phyloP scores from a whole-genome alignment of 1,284 basidiomycete genomes.

The Hemileia vastatrix region DNA sequence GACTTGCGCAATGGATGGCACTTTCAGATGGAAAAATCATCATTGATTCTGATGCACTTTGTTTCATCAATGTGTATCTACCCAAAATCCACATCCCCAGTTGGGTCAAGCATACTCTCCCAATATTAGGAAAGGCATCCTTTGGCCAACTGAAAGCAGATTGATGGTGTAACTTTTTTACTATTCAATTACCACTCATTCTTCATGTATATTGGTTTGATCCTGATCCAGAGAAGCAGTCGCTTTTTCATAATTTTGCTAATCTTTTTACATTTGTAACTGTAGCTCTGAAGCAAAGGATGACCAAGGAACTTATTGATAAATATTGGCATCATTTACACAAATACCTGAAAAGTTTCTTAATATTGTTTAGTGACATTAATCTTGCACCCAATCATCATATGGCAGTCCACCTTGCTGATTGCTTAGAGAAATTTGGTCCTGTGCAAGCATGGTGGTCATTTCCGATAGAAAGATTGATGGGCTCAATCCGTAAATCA shows the following conservation, averaged over 20 bases:
- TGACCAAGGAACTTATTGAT: background rate
- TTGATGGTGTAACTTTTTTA: slow-evolving; percentile 13
- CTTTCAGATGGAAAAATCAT: background rate
- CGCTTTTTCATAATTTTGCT: background rate
- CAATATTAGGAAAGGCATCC: background rate
- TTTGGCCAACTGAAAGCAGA: slow-evolving; percentile 19
- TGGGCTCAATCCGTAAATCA: background rate
- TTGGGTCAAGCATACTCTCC: background rate
- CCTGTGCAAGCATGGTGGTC: slow-evolving; percentile 9
- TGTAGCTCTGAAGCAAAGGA: slow-evolving; percentile 3
- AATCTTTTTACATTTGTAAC: slow-evolving; percentile 8
- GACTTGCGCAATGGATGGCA: background rate
- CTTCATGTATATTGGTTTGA: slow-evolving; percentile 1
- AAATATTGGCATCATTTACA: slow-evolving; percentile 10
- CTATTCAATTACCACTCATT: slow-evolving; percentile 6
- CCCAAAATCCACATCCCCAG: background rate
- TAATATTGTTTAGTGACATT: background rate
- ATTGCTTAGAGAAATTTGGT: slow-evolving; percentile 1
- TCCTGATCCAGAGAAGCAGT: background rate
- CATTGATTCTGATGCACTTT: background rate
- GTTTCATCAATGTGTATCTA: background rate
- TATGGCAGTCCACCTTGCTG: background rate
- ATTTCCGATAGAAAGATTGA: slow-evolving; percentile 5
- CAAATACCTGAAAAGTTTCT: background rate
- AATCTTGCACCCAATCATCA: background rate